Conservation (phyloP, 1,284 basidiomycete species). For the Athelia sp. region DNA sequence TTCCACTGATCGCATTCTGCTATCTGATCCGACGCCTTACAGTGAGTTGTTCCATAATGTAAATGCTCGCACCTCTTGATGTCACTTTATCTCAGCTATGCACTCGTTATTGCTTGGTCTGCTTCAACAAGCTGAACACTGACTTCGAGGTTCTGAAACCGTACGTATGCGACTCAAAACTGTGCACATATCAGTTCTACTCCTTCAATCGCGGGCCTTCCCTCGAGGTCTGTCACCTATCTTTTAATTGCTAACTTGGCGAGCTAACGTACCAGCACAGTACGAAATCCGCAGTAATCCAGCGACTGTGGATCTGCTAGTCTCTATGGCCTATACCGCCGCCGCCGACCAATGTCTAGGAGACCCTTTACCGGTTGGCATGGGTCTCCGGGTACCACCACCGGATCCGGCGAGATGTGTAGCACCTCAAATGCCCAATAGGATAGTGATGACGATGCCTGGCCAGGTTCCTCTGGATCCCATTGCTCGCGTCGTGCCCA, state of each 20-base stretch:
- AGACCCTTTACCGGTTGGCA: constrained; percentile 52
- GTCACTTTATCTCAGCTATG: too few relatives aligned
- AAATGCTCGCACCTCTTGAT: too few relatives aligned
- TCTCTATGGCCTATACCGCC: constrained; percentile 53
- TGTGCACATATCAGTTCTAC: constrained; percentile 64
- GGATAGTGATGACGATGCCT: background rate
- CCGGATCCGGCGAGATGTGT: constrained; percentile 14
- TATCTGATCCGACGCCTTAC: constrained; percentile 57
- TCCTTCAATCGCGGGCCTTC: constrained; percentile 55
- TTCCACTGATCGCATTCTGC: constrained; percentile 52
- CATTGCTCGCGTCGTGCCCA: background rate
- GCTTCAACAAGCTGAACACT: constrained; percentile 48
- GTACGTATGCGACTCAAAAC: constrained; percentile 54
- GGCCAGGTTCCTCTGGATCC: background rate
- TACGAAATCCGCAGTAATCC: constrained; percentile 61
- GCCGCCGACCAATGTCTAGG: constrained; percentile 44
- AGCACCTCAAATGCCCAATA: constrained; percentile 3
- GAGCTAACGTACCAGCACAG: constrained; percentile 22
- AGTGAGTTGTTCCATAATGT: constrained; percentile 26
- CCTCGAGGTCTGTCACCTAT: constrained; percentile 41
- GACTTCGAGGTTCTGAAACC: constrained; percentile 59
- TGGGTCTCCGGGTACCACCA: constrained; percentile 47
- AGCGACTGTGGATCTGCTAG: constrained; percentile 51
- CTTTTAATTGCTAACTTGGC: background rate
- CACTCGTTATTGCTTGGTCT: constrained; percentile 57